Evolutionary conservation across 1,284 basidiomycete genomes (phyloP).

Genomic region (Anthracocystis walkeri): DNA sequence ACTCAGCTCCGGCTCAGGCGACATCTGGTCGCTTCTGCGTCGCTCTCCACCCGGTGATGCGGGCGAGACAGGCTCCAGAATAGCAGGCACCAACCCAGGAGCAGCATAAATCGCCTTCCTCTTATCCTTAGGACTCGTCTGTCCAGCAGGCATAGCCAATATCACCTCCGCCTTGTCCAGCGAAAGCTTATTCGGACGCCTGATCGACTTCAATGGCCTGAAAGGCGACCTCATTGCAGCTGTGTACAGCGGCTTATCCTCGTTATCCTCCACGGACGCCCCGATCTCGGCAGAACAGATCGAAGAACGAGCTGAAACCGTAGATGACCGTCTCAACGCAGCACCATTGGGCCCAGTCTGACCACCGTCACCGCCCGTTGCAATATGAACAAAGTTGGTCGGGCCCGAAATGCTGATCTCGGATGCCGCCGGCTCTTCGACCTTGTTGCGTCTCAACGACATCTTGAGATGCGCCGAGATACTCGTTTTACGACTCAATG

Average conservation of each 20-base stretch:
- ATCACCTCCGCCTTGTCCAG: neutral
- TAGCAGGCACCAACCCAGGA: slow-evolving; percentile 10
- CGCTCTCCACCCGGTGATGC: slow-evolving; percentile 8
- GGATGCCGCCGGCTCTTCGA: slow-evolving; percentile 9
- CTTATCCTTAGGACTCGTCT: slow-evolving; percentile 35
- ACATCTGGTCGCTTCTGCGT: slow-evolving; percentile 7
- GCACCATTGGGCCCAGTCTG: neutral
- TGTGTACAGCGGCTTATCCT: slow-evolving; percentile 19
- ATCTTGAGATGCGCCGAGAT: slow-evolving; percentile 39
- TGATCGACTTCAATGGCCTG: slow-evolving; percentile 34
- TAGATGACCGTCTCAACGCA: slow-evolving; percentile 17
- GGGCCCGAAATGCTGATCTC: slow-evolving; percentile 25
- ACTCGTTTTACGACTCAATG: slow-evolving; percentile 33
- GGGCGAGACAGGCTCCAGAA: slow-evolving; percentile 24
- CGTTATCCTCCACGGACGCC: neutral
- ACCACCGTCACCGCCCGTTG: slow-evolving; percentile 17
- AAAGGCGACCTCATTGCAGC: slow-evolving; percentile 12
- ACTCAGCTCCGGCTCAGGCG: slow-evolving; percentile 32
- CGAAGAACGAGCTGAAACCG: slow-evolving; percentile 8
- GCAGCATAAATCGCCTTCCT: slow-evolving; percentile 36
- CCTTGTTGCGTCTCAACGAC: slow-evolving; percentile 21
- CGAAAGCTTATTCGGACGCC: slow-evolving; percentile 21
- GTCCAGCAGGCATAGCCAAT: neutral
- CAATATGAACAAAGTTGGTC: slow-evolving; percentile 38
- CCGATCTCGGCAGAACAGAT: slow-evolving; percentile 8